Percentiles rank a stretch among this genome's conserved stretches.
Conservation (phyloP, 106 monocot species). For the Dendrobium officinale region DNA sequence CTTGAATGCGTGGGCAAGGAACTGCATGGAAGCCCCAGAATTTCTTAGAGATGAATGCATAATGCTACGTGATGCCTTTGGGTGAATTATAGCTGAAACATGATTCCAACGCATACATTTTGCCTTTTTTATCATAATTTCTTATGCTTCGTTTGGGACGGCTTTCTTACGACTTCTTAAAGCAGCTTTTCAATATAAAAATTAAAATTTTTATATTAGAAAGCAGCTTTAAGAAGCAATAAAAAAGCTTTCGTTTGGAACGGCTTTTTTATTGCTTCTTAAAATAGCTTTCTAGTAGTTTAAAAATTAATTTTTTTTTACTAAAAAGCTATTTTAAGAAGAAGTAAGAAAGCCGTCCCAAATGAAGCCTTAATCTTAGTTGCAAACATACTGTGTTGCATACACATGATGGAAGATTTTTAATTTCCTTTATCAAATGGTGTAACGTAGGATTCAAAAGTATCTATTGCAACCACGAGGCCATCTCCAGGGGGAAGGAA, state of each 20-base stretch:
- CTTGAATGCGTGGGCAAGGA: slow-evolving; percentile 84
- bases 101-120: not conserved
- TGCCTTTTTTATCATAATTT: not conserved
- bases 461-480: slow-evolving; percentile 74
- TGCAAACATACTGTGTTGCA: not conserved
- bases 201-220: too few species aligned
- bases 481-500: slow-evolving; percentile 21
- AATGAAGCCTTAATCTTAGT: not conserved
- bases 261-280: too few species aligned
- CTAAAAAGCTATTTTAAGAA: too few species aligned
- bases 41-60: slow-evolving; percentile 86
- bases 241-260: too few species aligned
- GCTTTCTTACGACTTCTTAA: too few species aligned
- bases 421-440: not conserved
- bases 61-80: slow-evolving; percentile 77
- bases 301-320: too few species aligned
- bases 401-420: not conserved
- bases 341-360: too few species aligned
- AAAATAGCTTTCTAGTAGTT: too few species aligned
- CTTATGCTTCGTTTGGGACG: too few species aligned
- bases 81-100: slow-evolving; percentile 29
- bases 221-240: too few species aligned
- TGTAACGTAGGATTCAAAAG: slow-evolving; percentile 53
- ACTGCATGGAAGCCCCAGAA: slow-evolving; percentile 77
- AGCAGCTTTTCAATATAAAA: too few species aligned